A percentile compares a stretch with the other conserved stretches of the same genome.
These are phyloP conservation scores for Astrephomene gubernaculifera DNA, from an alignment of 139 green algal species.

Conservation along the genomic window DNA sequence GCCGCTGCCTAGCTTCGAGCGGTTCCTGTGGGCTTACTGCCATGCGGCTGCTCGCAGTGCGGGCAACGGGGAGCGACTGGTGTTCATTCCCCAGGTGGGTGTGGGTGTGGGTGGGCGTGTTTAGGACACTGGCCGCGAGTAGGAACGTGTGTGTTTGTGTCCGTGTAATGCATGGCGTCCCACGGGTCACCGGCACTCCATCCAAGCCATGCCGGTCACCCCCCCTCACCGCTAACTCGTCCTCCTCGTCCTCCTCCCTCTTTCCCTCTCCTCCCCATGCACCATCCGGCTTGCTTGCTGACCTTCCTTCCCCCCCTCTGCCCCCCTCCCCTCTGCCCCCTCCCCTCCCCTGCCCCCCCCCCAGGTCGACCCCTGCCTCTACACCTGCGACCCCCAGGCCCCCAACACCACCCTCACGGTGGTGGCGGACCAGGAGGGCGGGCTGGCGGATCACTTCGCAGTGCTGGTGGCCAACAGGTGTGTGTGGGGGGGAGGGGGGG, in stretches of 20 bases:
- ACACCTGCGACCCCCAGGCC: neutral
- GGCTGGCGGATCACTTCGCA: slow-evolving; percentile 24
- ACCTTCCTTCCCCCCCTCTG: neutral
- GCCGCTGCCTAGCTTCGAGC: slow-evolving; percentile 8
- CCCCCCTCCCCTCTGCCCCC: neutral
- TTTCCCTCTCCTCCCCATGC: neutral
- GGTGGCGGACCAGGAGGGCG: neutral
- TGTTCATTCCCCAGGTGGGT: slow-evolving; percentile 35
- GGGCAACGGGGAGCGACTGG: slow-evolving; percentile 10
- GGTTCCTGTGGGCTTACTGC: slow-evolving; percentile 35
- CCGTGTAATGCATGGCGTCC: no score
- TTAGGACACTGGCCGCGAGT: neutral
- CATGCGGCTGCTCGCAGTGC: neutral
- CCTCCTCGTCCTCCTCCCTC: no score
- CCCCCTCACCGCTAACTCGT: no score
- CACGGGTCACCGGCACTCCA: no score
- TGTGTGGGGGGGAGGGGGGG: neutral
- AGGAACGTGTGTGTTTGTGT: no score
- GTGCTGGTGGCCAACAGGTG: neutral
- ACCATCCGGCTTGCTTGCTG: neutral
- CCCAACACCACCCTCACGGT: slow-evolving; percentile 37
- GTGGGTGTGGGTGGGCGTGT: neutral
- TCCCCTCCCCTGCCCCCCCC: neutral
- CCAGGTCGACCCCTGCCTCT: slow-evolving; percentile 20
- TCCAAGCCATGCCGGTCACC: no score